Conservation (phyloP, 2,329 filamentous ascomycete species). For the Nemania diffusa region DNA sequence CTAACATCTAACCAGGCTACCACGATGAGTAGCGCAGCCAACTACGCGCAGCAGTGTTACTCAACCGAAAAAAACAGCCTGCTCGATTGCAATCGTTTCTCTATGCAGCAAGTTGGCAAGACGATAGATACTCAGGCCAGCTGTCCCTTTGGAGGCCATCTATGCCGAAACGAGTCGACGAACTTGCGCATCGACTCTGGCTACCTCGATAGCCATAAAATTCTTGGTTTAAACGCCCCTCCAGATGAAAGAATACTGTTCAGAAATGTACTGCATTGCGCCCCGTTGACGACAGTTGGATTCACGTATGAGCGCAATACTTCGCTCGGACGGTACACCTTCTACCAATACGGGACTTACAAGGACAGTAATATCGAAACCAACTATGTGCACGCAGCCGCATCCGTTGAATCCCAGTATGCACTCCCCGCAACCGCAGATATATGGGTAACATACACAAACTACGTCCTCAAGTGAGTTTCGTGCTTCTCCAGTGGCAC, state of each 20-base stretch:
- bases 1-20: background rate
- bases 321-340: background rate
- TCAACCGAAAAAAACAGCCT: background rate
- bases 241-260: background rate
- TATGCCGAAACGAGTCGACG: background rate
- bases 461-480: background rate
- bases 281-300: background rate
- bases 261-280: slow-evolving; percentile 16
- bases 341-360: background rate
- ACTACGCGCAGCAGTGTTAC: slow-evolving; percentile 36
- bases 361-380: background rate
- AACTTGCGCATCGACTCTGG: slow-evolving; percentile 7
- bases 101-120: background rate
- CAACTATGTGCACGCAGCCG: background rate
- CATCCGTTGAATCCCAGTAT: slow-evolving; percentile 8
- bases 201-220: background rate
- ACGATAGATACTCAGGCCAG: background rate
- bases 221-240: slow-evolving; percentile 5
- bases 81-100: slow-evolving; percentile 14
- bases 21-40: slow-evolving; percentile 24
- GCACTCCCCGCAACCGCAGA: background rate
- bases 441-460: background rate
- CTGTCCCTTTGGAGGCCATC: background rate
- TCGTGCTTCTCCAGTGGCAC: background rate
- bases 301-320: background rate